These are phyloP conservation scores for Carex littledalei DNA, from an alignment of 176 grass and related monocot genomes.

Conservation along the genomic window DNA sequence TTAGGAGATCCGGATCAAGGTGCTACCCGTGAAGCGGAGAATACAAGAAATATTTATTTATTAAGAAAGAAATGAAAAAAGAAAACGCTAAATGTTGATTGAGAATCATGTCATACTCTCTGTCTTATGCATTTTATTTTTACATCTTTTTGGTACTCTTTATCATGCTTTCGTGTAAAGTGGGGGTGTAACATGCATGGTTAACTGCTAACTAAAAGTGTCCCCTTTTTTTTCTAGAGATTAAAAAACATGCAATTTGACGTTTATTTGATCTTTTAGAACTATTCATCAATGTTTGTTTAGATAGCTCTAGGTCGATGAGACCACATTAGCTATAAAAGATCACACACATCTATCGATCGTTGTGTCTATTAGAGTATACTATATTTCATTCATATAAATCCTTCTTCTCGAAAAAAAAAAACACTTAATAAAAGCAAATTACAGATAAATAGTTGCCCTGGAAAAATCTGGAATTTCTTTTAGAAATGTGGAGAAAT, in stretches of 20 bases:
- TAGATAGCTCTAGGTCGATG: not conserved
- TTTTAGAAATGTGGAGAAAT: not conserved
- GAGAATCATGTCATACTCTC: not conserved
- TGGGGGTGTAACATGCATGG: conserved; percentile 11
- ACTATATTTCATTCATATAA: not conserved
- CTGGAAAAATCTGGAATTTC: not conserved
- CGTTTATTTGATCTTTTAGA: not conserved
- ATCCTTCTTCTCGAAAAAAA: not conserved
- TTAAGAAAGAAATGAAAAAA: not conserved
- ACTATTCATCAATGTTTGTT: not conserved
- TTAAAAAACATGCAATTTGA: not conserved
- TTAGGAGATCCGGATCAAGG: too few species aligned
- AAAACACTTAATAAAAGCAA: not conserved
- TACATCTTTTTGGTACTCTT: not conserved
- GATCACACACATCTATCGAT: too few species aligned
- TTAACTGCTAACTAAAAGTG: conserved; percentile 8
- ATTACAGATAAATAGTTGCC: not conserved
- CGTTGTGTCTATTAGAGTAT: not conserved
- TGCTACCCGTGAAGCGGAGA: not conserved
- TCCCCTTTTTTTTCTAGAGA: not conserved
- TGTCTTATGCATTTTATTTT: conserved; percentile 14
- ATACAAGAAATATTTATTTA: not conserved
- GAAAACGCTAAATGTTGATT: not conserved
- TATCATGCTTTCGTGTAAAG: conserved; percentile 25
- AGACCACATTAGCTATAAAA: not conserved